phyloP scores from a whole-genome alignment of 2,329 filamentous ascomycete genomes.

The Alternaria gansuensis region DNA sequence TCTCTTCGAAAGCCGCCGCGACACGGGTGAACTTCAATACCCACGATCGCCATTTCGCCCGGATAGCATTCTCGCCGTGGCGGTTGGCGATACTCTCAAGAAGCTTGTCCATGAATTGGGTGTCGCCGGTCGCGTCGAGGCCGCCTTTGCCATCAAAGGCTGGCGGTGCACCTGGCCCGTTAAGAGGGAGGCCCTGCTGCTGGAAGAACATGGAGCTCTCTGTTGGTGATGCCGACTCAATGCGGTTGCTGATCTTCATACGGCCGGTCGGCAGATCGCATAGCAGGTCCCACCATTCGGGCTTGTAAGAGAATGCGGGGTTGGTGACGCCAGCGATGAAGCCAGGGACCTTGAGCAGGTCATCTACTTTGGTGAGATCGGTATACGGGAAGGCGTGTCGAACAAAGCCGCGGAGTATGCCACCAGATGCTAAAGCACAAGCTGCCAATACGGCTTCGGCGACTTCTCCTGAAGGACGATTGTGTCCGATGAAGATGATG shows the following conservation, averaged over 20 bases:
- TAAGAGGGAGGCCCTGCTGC: slow-evolving; percentile 63
- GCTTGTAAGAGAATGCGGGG: slow-evolving; percentile 91
- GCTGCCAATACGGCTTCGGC: slow-evolving; percentile 98
- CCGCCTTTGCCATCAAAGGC: slow-evolving; percentile 47
- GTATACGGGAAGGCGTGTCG: slow-evolving; percentile 98
- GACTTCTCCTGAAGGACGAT: slow-evolving; percentile 92
- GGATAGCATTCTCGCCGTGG: slow-evolving; percentile 84
- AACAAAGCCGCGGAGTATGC: slow-evolving; percentile 91
- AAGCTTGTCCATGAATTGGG: slow-evolving; percentile 87
- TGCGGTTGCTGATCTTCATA: slow-evolving; percentile 91
- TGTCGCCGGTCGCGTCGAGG: slow-evolving; percentile 82
- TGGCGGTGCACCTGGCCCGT: slow-evolving; percentile 30
- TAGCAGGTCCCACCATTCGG: slow-evolving; percentile 97
- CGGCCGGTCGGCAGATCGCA: slow-evolving; percentile 92
- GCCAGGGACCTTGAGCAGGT: slow-evolving; percentile 91
- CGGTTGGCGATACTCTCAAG: slow-evolving; percentile 82
- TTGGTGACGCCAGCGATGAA: slow-evolving; percentile 99
- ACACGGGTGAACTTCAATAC: slow-evolving; percentile 93
- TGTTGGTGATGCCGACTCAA: slow-evolving; percentile 80
- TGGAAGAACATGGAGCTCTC: slow-evolving; percentile 90
- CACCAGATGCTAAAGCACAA: slow-evolving; percentile 90
- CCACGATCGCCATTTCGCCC: slow-evolving; percentile 93
- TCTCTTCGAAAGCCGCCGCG: slow-evolving; percentile 92
- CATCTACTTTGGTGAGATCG: slow-evolving; percentile 96
- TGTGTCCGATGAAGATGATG: slow-evolving; percentile 94